Percentiles rank a stretch among this genome's conserved stretches.
Conservation (phyloP, 371 early-diverging fungal species). For the Mortierella sp. region DNA sequence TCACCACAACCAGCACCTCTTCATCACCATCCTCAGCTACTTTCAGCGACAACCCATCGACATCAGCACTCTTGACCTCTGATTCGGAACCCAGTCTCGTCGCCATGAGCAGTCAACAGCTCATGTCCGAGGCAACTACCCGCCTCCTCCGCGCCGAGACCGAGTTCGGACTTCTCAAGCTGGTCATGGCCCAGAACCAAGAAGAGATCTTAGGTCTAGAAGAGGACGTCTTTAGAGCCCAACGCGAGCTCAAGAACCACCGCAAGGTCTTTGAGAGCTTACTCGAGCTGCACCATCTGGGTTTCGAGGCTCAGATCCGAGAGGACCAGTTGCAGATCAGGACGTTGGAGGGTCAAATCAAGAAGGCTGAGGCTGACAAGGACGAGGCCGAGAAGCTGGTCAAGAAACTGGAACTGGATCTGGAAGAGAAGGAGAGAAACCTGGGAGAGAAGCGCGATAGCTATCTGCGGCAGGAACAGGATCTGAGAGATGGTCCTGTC, state of each 20-base stretch:
- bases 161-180: conserved; percentile 36
- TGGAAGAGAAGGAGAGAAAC: not conserved
- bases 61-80: too few relatives aligned
- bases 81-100: conserved; percentile 13
- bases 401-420: conserved; percentile 16
- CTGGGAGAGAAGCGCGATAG: conserved; percentile 8
- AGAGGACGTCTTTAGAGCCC: conserved; percentile 39
- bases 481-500: not conserved
- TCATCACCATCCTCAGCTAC: not conserved
- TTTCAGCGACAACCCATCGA: not conserved
- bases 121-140: conserved; percentile 23
- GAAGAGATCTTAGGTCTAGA: conserved; percentile 39
- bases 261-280: conserved; percentile 22
- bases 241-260: conserved; percentile 32
- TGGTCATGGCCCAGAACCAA: conserved; percentile 47
- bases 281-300: conserved; percentile 19
- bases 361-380: not conserved
- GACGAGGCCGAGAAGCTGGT: not conserved
- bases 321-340: conserved; percentile 19
- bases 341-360: conserved; percentile 4
- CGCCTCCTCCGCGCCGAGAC: conserved; percentile 44
- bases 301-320: conserved; percentile 19
- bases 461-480: not conserved
- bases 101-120: conserved; percentile 5
- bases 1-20: not conserved